These are phyloP conservation scores for Stephanodiscus minutulus DNA, from an alignment of 108 stramenopile species.

Conservation along the genomic window DNA sequence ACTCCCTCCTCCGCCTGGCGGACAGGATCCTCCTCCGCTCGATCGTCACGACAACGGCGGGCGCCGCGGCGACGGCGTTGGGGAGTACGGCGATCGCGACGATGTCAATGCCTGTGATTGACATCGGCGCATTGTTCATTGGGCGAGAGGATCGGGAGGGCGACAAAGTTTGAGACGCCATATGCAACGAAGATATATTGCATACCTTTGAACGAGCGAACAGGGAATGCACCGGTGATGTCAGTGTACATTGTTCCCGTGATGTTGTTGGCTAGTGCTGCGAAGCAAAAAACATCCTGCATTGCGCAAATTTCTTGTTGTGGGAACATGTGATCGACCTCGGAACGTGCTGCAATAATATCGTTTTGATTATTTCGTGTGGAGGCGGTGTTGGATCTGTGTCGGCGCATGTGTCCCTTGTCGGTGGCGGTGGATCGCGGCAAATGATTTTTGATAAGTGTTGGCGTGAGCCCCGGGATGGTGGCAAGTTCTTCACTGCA, in stretches of 20 bases:
- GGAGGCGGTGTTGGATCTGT: not conserved
- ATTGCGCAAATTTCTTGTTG: not conserved
- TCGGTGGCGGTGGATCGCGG: not conserved
- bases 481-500: not conserved
- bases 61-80: too few relatives aligned
- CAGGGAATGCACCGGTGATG: conserved; percentile 6
- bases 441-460: not conserved
- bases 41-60: too few relatives aligned
- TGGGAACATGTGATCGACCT: not conserved
- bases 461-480: not conserved
- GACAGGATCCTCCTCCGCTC: too few relatives aligned
- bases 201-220: not conserved
- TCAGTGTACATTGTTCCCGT: conserved; percentile 14
- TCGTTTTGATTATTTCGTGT: not conserved
- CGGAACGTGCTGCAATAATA: not conserved
- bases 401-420: conserved; percentile 15
- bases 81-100: too few relatives aligned
- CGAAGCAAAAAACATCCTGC: not conserved
- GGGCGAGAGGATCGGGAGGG: too few relatives aligned
- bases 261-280: not conserved
- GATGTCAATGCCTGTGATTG: too few relatives aligned
- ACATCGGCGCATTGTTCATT: too few relatives aligned
- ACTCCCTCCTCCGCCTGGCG: too few relatives aligned
- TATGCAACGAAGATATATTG: too few relatives aligned
- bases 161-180: too few relatives aligned